phyloP scores from a whole-genome alignment of 2,329 filamentous ascomycete genomes.

The Fusarium humuli region DNA sequence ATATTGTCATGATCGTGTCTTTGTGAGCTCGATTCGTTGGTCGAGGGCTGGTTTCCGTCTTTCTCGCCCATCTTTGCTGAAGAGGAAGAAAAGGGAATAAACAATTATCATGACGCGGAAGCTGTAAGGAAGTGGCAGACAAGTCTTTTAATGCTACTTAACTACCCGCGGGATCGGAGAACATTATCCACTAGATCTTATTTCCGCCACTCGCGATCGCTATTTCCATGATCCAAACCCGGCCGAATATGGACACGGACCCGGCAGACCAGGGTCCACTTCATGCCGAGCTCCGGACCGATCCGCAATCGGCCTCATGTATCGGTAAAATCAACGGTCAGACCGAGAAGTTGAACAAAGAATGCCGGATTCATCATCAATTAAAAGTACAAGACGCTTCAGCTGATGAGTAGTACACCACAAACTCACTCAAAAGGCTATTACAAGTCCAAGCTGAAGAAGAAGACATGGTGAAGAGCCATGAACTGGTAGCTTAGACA shows the following conservation, averaged over 20 bases:
- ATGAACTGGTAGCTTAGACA: neutral
- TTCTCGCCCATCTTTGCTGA: constrained; percentile 27
- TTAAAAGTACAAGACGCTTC: neutral
- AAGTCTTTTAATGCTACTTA: constrained; percentile 30
- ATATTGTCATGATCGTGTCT: constrained; percentile 22
- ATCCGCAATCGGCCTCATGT: constrained; percentile 13
- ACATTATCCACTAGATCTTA: constrained; percentile 27
- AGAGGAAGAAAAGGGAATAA: neutral
- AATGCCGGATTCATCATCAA: neutral
- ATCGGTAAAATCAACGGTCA: neutral
- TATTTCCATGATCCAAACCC: constrained; percentile 37
- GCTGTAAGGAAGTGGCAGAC: constrained; percentile 7
- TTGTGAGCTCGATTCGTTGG: neutral
- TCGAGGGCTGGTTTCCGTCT: constrained; percentile 9
- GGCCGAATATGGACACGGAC: constrained; percentile 10
- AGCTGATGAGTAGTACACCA: neutral
- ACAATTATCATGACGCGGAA: constrained; percentile 11
- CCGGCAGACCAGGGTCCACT: constrained; percentile 18
- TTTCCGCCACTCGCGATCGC: constrained; percentile 30
- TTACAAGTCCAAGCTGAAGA: neutral
- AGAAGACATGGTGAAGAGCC: neutral
- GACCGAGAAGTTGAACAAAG: neutral
- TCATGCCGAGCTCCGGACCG: constrained; percentile 25
- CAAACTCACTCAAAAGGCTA: neutral
- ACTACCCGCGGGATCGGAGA: constrained; percentile 42